Conservation (phyloP, 441 rosid species). For the Isatis lusitanica region DNA sequence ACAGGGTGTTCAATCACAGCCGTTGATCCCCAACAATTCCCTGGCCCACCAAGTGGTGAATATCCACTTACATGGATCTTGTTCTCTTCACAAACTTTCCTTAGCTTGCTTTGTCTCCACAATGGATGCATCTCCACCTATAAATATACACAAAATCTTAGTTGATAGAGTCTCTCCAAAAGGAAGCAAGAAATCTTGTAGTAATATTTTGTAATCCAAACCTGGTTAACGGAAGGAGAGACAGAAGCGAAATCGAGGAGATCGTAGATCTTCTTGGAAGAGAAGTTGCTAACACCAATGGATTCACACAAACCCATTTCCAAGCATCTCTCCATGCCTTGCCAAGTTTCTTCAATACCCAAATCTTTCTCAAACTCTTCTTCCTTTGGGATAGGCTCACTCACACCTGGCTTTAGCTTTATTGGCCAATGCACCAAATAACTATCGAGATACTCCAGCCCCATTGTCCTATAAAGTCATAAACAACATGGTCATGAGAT, state of each 20-base stretch:
- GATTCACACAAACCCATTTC: constrained; percentile 70
- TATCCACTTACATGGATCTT: constrained; percentile 82
- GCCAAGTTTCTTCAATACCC: constrained; percentile 75
- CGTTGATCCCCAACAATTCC: constrained; percentile 76
- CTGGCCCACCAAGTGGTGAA: constrained; percentile 85
- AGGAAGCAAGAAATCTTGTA: constrained; percentile 3
- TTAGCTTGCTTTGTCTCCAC: constrained; percentile 78
- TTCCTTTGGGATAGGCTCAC: constrained; percentile 61
- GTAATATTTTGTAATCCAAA: constrained; percentile 20
- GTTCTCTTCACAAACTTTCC: constrained; percentile 60
- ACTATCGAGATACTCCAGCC: constrained; percentile 78
- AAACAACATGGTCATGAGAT: constrained; percentile 4
- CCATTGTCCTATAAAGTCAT: constrained; percentile 49
- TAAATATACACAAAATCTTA: neutral
- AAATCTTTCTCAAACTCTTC: constrained; percentile 63
- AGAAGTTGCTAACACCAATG: constrained; percentile 93
- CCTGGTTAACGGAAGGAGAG: constrained; percentile 78
- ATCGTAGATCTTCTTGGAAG: constrained; percentile 50
- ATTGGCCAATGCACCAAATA: constrained; percentile 94
- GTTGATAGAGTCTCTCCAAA: neutral
- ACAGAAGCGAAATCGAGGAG: constrained; percentile 66
- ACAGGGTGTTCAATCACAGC: constrained; percentile 66
- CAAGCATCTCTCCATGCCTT: constrained; percentile 75
- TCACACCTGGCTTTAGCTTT: constrained; percentile 69
- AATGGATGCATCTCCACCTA: constrained; percentile 96